A percentile compares a stretch with the other conserved stretches of the same genome.
Evolutionary conservation across 2,329 filamentous ascomycete species (phyloP).

Genomic region (Teratosphaeriaceae sp.): DNA sequence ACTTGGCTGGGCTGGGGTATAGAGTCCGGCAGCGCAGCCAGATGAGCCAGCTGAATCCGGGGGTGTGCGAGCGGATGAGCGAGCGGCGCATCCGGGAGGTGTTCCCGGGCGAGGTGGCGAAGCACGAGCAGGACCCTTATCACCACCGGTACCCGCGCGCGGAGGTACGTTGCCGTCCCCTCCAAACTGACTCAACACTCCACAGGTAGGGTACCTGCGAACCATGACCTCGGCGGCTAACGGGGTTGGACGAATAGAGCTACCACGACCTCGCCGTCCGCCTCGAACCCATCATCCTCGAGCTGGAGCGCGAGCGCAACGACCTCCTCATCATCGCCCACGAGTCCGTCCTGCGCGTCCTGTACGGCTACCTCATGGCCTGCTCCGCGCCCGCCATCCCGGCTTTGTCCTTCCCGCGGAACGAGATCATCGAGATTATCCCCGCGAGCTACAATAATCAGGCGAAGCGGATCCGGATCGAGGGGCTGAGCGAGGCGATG

Average conservation of each 20-base stretch:
- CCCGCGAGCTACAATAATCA: conserved; percentile 97
- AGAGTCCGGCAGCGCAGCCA: conserved; percentile 87
- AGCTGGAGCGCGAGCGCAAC: conserved; percentile 92
- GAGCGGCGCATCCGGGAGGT: conserved; percentile 72
- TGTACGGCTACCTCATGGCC: conserved; percentile 98
- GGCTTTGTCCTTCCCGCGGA: conserved; percentile 82
- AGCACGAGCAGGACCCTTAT: conserved; percentile 92
- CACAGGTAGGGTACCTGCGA: not conserved
- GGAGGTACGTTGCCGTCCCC: conserved; percentile 58
- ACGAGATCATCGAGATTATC: conserved; percentile 99
- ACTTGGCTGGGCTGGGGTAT: conserved; percentile 71
- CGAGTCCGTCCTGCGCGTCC: conserved; percentile 91
- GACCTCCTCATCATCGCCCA: conserved; percentile 98
- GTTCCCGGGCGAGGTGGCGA: conserved; percentile 85
- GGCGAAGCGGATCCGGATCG: conserved; percentile 83
- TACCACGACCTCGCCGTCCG: conserved; percentile 98
- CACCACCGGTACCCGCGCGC: conserved; percentile 94
- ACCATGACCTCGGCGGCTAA: too few relatives aligned
- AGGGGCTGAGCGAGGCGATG: conserved; percentile 56
- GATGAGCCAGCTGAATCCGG: conserved; percentile 95
- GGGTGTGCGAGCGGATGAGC: conserved; percentile 89
- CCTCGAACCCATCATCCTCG: conserved; percentile 93
- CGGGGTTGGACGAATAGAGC: not conserved
- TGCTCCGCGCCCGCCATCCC: conserved; percentile 95
- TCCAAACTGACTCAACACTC: not conserved